A percentile compares a stretch with the other conserved stretches of the same genome.
Evolutionary conservation across 495 filamentous ascomycete species (phyloP).

Genomic region (Penicillium canescens): DNA sequence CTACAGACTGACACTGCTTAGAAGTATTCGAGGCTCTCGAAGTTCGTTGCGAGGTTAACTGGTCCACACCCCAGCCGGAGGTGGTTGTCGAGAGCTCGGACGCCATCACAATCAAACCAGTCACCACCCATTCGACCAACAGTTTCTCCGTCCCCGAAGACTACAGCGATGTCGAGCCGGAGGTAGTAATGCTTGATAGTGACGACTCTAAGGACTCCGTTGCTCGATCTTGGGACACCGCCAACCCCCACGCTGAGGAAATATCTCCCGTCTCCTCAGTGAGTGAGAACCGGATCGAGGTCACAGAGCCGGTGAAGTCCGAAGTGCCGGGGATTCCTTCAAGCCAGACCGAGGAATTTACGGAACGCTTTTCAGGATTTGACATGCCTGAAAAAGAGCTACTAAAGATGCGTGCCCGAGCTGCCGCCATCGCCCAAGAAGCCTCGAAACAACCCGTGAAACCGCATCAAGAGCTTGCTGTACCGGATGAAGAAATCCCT

Average conservation of each 20-base stretch:
- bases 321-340: not conserved
- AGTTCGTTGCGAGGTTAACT: slow-evolving; percentile 37
- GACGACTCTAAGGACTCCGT: not conserved
- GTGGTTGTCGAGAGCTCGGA: slow-evolving; percentile 1
- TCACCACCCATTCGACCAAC: slow-evolving; percentile 28
- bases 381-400: too few species aligned
- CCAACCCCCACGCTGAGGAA: not conserved
- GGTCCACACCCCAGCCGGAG: slow-evolving; percentile 17
- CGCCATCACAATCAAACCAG: not conserved
- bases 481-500: not conserved
- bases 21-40: slow-evolving; percentile 41
- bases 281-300: not conserved
- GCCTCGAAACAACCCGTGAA: too few species aligned
- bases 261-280: not conserved
- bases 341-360: too few species aligned
- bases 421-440: too few species aligned
- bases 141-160: slow-evolving; percentile 47
- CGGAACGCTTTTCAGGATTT: too few species aligned
- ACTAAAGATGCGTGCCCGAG: too few species aligned
- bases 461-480: too few species aligned
- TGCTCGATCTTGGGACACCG: not conserved
- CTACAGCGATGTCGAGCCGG: slow-evolving; percentile 1
- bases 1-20: slow-evolving; percentile 16
- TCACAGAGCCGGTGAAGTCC: not conserved
- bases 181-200: not conserved